A percentile compares a stretch with the other conserved stretches of the same genome.
Conservation (phyloP, 1,284 basidiomycete species). For the Mycena sp. region DNA sequence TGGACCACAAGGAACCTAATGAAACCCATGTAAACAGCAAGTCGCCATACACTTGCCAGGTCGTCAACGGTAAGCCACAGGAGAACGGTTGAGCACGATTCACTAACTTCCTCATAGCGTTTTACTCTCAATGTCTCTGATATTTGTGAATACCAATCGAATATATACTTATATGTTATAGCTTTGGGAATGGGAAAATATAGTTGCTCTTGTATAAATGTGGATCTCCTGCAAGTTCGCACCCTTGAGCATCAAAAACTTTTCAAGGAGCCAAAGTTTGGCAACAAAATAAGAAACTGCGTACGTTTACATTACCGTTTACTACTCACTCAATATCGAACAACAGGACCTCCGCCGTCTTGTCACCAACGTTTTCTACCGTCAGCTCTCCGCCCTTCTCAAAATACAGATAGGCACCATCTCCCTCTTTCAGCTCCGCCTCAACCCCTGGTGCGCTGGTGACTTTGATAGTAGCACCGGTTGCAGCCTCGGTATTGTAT, state of each 20-base stretch:
- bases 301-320: no score
- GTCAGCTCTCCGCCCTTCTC: conserved; percentile 53
- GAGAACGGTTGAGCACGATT: background rate
- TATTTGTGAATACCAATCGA: no score
- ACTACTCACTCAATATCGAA: conserved; percentile 72
- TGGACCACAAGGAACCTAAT: no score
- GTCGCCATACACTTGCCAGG: conserved; percentile 44
- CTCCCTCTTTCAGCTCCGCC: conserved; percentile 63
- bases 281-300: no score
- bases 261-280: no score
- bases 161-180: no score
- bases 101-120: conserved; percentile 37
- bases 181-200: no score
- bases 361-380: conserved; percentile 64
- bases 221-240: no score
- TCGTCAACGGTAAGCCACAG: conserved; percentile 36
- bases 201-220: no score
- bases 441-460: conserved; percentile 52
- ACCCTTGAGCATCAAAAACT: no score
- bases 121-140: conserved; percentile 56
- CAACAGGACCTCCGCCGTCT: conserved; percentile 66
- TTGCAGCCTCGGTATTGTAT: conserved; percentile 65
- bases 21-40: conserved; percentile 33
- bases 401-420: conserved; percentile 69
- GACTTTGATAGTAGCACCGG: conserved; percentile 61